A percentile compares a stretch with the other conserved stretches of the same genome.
Evolutionary conservation across 1,139 yeast species (phyloP).

Genomic region (Hemisphaericaspora xylofermentans): DNA sequence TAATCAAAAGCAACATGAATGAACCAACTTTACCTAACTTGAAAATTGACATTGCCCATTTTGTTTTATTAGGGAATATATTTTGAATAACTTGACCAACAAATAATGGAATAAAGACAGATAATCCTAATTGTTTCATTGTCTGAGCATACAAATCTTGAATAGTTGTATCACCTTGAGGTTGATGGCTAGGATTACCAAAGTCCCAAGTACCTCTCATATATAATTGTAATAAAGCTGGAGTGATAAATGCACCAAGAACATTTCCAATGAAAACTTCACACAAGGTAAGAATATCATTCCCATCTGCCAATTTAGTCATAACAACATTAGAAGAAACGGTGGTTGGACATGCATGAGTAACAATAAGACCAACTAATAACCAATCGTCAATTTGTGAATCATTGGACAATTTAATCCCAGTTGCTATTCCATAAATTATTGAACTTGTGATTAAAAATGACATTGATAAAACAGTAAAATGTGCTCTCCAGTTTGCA

Average conservation of each 20-base stretch:
- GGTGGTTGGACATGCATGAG: conserved; percentile 88
- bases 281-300: conserved; percentile 72
- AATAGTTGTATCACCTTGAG: conserved; percentile 44
- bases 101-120: conserved; percentile 79
- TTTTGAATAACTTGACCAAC: conserved; percentile 86
- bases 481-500: conserved; percentile 79
- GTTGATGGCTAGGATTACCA: conserved; percentile 73
- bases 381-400: conserved; percentile 66
- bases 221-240: conserved; percentile 77
- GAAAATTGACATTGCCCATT: conserved; percentile 59
- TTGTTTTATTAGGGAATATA: conserved; percentile 60
- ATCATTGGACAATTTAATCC: conserved; percentile 60
- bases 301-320: conserved; percentile 85
- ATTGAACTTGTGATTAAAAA: conserved; percentile 75
- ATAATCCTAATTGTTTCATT: conserved; percentile 81
- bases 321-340: conserved; percentile 88
- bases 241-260: conserved; percentile 83
- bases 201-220: conserved; percentile 61
- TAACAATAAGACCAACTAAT: conserved; percentile 74
- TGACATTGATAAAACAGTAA: conserved; percentile 64
- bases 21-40: conserved; percentile 72
- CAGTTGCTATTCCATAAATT: conserved; percentile 71
- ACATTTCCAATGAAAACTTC: conserved; percentile 85
- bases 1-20: conserved; percentile 71
- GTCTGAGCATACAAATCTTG: conserved; percentile 65